These are phyloP conservation scores for Fusarium avenaceum DNA, from an alignment of 2,329 filamentous ascomycete genomes.

Conservation along the genomic window DNA sequence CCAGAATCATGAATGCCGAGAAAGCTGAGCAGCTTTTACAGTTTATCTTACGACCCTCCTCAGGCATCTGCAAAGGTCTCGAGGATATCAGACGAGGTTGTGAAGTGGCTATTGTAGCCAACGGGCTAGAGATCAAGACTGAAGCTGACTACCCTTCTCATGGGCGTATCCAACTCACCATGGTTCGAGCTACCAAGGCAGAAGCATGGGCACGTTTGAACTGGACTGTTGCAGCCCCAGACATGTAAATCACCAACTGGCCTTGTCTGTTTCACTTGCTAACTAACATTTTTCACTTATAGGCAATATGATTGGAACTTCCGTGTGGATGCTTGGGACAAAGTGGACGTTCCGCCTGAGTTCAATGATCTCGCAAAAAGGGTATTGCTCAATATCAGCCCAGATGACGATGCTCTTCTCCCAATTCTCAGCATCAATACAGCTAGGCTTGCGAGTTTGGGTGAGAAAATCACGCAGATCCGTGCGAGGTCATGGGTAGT, in stretches of 20 bases:
- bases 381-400: slow-evolving; percentile 36
- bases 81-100: slow-evolving; percentile 31
- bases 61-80: slow-evolving; percentile 27
- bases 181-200: slow-evolving; percentile 37
- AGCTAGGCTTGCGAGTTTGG: slow-evolving; percentile 16
- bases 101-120: slow-evolving; percentile 41
- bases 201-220: slow-evolving; percentile 48
- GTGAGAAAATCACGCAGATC: slow-evolving; percentile 35
- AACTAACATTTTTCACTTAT: slow-evolving; percentile 3
- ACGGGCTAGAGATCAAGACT: slow-evolving; percentile 43
- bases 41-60: slow-evolving; percentile 27
- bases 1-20: slow-evolving; percentile 32
- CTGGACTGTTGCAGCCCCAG: slow-evolving; percentile 54
- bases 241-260: slow-evolving; percentile 50
- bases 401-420: slow-evolving; percentile 21
- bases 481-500: slow-evolving; percentile 48
- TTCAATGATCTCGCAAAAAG: slow-evolving; percentile 42
- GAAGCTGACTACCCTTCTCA: slow-evolving; percentile 24
- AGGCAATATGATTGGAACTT: slow-evolving; percentile 56
- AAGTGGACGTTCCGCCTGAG: slow-evolving; percentile 32
- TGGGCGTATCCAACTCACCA: slow-evolving; percentile 41
- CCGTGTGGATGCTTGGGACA: slow-evolving; percentile 48
- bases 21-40: slow-evolving; percentile 38
- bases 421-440: slow-evolving; percentile 30
- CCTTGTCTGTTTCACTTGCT: slow-evolving; percentile 6